A percentile compares a stretch with the other conserved stretches of the same genome.
Evolutionary conservation across 192 early-diverging fungal species (phyloP).

Genomic region (Coemansia sp.): DNA sequence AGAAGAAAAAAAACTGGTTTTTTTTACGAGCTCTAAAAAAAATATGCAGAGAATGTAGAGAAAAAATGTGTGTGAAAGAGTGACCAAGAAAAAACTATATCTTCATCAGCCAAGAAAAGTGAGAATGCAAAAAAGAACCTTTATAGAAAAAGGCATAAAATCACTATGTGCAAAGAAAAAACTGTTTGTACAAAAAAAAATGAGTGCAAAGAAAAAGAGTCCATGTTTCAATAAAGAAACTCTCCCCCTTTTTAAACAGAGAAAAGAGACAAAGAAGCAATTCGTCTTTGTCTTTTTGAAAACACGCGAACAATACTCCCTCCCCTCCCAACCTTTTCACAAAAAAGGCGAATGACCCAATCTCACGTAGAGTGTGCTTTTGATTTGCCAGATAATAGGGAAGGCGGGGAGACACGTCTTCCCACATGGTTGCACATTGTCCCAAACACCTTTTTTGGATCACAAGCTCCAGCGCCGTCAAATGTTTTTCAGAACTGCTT

Average conservation of each 20-base stretch:
- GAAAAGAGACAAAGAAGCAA: background rate
- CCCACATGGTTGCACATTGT: background rate
- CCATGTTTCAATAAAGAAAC: background rate
- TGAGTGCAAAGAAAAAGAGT: no score
- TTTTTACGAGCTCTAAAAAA: background rate
- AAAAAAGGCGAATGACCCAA: background rate
- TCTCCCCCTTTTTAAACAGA: background rate
- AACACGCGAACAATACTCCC: background rate
- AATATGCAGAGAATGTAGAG: background rate
- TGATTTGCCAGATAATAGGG: background rate
- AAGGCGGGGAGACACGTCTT: background rate
- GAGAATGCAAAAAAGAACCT: background rate
- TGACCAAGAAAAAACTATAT: background rate
- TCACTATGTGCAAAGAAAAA: background rate
- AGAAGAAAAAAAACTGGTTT: background rate
- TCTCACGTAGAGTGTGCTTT: background rate
- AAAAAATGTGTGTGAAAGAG: background rate
- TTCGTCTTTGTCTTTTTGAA: no score
- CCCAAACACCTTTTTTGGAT: no score
- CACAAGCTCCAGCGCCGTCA: background rate
- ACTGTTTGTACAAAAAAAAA: no score
- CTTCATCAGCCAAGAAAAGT: background rate
- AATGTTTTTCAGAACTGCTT: no score
- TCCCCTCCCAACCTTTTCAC: background rate
- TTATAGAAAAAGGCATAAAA: background rate